Percentiles rank a stretch among this genome's conserved stretches.
These are phyloP conservation scores for Sporothrix inflata DNA, from an alignment of 2,329 filamentous ascomycete species.

Conservation along the genomic window DNA sequence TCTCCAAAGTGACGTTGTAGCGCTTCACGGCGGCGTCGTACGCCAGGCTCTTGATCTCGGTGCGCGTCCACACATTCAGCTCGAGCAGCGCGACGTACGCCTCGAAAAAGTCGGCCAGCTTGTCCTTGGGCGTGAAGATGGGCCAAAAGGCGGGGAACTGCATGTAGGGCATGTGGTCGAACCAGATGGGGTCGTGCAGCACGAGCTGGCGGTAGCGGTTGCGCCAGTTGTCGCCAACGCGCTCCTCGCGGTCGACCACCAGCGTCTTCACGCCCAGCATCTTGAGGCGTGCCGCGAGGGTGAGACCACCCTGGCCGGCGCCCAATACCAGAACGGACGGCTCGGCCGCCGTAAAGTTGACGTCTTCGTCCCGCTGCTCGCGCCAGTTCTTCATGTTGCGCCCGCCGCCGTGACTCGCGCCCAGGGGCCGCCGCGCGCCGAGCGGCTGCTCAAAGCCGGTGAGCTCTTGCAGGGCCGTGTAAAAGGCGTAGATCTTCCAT, in stretches of 20 bases:
- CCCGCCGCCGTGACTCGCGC: slow-evolving; percentile 59
- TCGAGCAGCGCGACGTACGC: slow-evolving; percentile 67
- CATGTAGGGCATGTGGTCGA: slow-evolving; percentile 65
- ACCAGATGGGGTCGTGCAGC: slow-evolving; percentile 68
- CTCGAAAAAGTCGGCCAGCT: slow-evolving; percentile 70
- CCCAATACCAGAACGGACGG: slow-evolving; percentile 64
- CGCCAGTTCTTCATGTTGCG: slow-evolving; percentile 62
- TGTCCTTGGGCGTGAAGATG: slow-evolving; percentile 72
- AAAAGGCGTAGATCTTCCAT: slow-evolving; percentile 68
- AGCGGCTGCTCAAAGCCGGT: slow-evolving; percentile 56
- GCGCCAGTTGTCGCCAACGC: slow-evolving; percentile 67
- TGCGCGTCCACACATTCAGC: slow-evolving; percentile 67
- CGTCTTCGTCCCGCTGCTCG: slow-evolving; percentile 54
- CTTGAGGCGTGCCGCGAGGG: slow-evolving; percentile 60
- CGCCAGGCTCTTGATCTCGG: slow-evolving; percentile 50
- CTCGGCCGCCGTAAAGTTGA: slow-evolving; percentile 53
- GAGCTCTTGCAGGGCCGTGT: slow-evolving; percentile 60
- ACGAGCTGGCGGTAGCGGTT: slow-evolving; percentile 66
- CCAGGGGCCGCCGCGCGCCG: slow-evolving; percentile 53
- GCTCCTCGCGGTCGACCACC: slow-evolving; percentile 61
- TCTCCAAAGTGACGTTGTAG: slow-evolving; percentile 61
- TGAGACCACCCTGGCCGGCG: slow-evolving; percentile 64
- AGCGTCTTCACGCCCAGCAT: slow-evolving; percentile 60
- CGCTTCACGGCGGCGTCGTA: slow-evolving; percentile 54
- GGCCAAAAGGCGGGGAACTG: slow-evolving; percentile 68